A percentile compares a stretch with the other conserved stretches of the same genome.
Conservation (phyloP, 2,329 filamentous ascomycete genomes). For the Aspergillus sojae region DNA sequence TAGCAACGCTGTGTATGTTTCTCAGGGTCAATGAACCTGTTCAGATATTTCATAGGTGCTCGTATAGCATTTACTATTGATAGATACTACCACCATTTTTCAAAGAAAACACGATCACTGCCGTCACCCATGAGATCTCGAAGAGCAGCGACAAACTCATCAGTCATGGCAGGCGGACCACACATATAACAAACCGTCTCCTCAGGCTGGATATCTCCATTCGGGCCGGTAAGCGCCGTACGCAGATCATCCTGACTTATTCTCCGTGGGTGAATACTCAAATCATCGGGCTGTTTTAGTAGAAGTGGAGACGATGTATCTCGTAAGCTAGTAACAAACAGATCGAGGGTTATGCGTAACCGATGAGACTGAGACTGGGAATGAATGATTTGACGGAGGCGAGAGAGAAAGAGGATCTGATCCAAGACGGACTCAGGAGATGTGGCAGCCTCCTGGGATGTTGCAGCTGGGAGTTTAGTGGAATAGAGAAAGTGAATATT, state of each 20-base stretch:
- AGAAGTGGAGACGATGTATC: slow-evolving; percentile 11
- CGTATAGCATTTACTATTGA: not conserved
- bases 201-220: slow-evolving; percentile 28
- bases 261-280: slow-evolving; percentile 34
- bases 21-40: not conserved
- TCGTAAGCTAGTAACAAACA: slow-evolving; percentile 36
- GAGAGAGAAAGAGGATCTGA: slow-evolving; percentile 51
- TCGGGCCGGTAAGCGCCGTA: slow-evolving; percentile 32
- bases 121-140: slow-evolving; percentile 47
- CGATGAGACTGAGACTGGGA: slow-evolving; percentile 30
- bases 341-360: slow-evolving; percentile 35
- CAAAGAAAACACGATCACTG: slow-evolving; percentile 55
- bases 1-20: no score
- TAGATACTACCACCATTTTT: slow-evolving; percentile 64
- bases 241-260: slow-evolving; percentile 41
- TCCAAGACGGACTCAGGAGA: slow-evolving; percentile 23
- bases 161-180: slow-evolving; percentile 70
- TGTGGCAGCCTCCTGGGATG: slow-evolving; percentile 6
- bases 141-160: slow-evolving; percentile 58
- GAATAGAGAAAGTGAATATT: slow-evolving; percentile 68
- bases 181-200: slow-evolving; percentile 66
- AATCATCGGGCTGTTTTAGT: slow-evolving; percentile 23
- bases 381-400: slow-evolving; percentile 44
- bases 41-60: not conserved
- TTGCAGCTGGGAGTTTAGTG: slow-evolving; percentile 44